Base-by-base conservation (phyloP, 2,329 filamentous ascomycete genomes). In the Metarhizium rileyi region DNA sequence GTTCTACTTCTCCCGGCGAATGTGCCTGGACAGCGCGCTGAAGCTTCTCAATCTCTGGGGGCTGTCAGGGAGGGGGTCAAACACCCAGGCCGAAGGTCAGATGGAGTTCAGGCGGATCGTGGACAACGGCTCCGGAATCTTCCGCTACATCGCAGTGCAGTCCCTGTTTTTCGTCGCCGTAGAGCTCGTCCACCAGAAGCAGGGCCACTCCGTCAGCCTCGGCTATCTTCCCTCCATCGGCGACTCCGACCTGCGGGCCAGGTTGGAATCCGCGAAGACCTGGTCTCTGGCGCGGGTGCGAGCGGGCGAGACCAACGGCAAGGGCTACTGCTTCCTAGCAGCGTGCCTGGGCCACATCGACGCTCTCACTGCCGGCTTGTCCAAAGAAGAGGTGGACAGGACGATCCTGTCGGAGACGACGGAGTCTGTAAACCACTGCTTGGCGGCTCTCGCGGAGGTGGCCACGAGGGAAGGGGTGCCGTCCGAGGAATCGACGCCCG, bases 1-100 rank as follows among this genome's bases (percentile, higher is more conserved):
- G 1, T 77, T 72, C 53, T 76, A 76, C 59, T 79, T 75, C 59
- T 78, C 75, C 0, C 69, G 74, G 20, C 76, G 77, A 51, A 69
- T 76, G 46, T 69, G 67, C 40, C 64, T 75, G 9, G 73, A 76
- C 55, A 66, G 64, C 9, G 66, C 65, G 0, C 57, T 70, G 44
- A 68, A 67, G 49, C 56, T 68, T 7, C 56, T 61, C 1, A 60
- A 64, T 44, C 61, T 68, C 9, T 64, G 60, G 52, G 56, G 57
- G 3, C 56, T 68, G 14, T 58, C 60, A 3, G 55, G 52, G 16
- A 56, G 48, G 16, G 45, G 52, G 2, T 53, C 54, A 20, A 50
- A 49, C 3, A 52, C 44, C 2, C 53, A 48, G 0, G 53, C 49
- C 5, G 52, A 54, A 3, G 55, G 56, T 4, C 51, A 53, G 3